Evolutionary conservation across 176 grass and related monocot genomes (phyloP).

Genomic region (Hyparrhenia diplandra): DNA sequence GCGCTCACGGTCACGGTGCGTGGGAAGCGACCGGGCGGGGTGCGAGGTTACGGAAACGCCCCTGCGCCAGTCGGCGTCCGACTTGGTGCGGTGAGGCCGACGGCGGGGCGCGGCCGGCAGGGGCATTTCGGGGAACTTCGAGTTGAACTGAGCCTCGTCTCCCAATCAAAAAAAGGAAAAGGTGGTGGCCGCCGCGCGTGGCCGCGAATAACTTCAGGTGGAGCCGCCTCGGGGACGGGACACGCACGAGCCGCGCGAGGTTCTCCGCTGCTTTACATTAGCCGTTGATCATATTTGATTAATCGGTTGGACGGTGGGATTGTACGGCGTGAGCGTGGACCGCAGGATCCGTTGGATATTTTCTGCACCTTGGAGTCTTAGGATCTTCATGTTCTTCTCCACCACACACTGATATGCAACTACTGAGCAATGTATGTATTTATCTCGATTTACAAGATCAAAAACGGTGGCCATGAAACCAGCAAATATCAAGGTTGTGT

Average conservation of each 20-base stretch:
- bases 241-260: not conserved
- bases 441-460: not conserved
- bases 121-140: not conserved
- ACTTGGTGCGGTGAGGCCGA: not conserved
- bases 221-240: not conserved
- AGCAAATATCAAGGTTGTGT: not conserved
- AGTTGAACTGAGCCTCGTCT: not conserved
- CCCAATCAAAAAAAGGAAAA: not conserved
- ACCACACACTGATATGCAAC: not conserved
- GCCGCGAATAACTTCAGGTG: conserved; percentile 22
- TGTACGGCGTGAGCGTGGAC: not conserved
- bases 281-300: not conserved
- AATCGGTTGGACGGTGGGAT: not conserved
- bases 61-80: conserved; percentile 23
- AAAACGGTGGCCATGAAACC: not conserved
- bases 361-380: not conserved
- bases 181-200: not conserved
- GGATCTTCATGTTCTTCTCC: not conserved
- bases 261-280: not conserved
- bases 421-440: too few species aligned
- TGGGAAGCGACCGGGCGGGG: too few species aligned
- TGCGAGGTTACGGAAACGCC: not conserved
- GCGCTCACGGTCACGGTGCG: not conserved
- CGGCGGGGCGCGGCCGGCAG: not conserved
- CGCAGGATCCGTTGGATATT: not conserved